phyloP scores from a whole-genome alignment of 768 basidiomycete species.

The Pleurotus salmoneostramineus region DNA sequence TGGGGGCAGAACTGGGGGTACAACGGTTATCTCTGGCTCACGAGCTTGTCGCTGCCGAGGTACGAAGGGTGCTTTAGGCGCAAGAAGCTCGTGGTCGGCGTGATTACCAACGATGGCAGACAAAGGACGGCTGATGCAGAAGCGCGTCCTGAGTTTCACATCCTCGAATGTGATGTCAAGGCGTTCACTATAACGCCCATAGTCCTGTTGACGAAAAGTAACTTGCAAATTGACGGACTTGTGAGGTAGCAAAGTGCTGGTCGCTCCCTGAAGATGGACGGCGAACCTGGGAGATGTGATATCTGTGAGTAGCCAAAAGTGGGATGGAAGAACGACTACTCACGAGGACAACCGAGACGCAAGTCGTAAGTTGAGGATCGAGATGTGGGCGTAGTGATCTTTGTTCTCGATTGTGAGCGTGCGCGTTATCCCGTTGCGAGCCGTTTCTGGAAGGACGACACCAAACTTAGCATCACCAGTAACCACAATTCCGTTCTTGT shows the following conservation, averaged over 20 bases:
- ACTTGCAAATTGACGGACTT: conserved; percentile 24
- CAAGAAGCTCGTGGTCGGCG: conserved; percentile 45
- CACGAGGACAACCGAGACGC: conserved; percentile 24
- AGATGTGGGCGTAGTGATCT: conserved; percentile 23
- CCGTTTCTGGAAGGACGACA: conserved; percentile 35
- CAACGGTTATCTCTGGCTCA: conserved; percentile 23
- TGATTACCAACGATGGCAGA: conserved; percentile 42
- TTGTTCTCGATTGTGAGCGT: conserved; percentile 22
- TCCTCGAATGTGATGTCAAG: conserved; percentile 46
- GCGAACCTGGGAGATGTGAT: conserved; percentile 19
- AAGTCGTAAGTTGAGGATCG: conserved; percentile 22
- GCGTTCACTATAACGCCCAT: conserved; percentile 42
- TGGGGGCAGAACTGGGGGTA: conserved; percentile 33
- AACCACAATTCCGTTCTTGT: conserved; percentile 49
- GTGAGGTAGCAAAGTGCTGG: conserved; percentile 16
- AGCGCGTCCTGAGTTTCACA: conserved; percentile 24
- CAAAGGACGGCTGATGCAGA: conserved; percentile 44
- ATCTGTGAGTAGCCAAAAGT: background rate
- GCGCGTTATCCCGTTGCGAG: conserved; percentile 16
- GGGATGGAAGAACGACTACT: conserved; percentile 5
- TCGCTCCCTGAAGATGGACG: conserved; percentile 12
- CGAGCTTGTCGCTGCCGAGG: conserved; percentile 19
- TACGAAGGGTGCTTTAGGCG: conserved; percentile 40
- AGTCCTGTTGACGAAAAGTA: conserved; percentile 28
- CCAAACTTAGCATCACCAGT: conserved; percentile 46